A percentile compares a stretch with the other conserved stretches of the same genome.
These are phyloP conservation scores for Marchantia paleacea DNA, from an alignment of 225 moss, liverwort and hornwort species.

Conservation along the genomic window DNA sequence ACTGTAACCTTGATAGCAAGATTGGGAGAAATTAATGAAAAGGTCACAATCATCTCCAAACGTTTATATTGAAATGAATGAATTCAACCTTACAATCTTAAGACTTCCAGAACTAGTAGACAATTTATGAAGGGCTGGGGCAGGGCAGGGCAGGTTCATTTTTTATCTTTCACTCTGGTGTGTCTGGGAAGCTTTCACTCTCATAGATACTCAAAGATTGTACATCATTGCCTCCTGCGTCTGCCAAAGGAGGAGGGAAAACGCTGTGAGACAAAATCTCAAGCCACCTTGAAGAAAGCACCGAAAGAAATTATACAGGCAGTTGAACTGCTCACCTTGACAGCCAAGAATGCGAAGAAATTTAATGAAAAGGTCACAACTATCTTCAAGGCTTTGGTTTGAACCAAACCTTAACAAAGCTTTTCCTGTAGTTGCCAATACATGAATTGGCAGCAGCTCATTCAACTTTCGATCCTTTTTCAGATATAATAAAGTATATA, in stretches of 20 bases:
- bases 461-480: conserved; percentile 6
- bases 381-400: background rate
- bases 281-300: conserved; percentile 1
- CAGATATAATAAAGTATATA: background rate
- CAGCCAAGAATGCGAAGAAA: background rate
- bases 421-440: conserved; percentile 2
- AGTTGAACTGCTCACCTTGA: conserved; percentile 8
- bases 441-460: conserved; percentile 12
- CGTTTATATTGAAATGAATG: conserved; percentile 2
- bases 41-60: conserved; percentile 13
- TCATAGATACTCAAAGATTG: conserved; percentile 8
- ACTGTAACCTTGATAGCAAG: conserved; percentile 9
- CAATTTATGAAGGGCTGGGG: conserved; percentile 2
- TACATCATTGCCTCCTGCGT: conserved; percentile 8
- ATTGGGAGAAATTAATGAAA: conserved; percentile 5
- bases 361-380: conserved; percentile 6
- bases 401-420: conserved; percentile 4
- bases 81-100: background rate
- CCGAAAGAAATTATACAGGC: conserved; percentile 11
- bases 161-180: conserved; percentile 1
- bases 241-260: conserved; percentile 12
- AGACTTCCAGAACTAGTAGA: background rate
- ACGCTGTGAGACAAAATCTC: conserved; percentile 5
- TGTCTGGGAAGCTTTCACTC: conserved; percentile 11
- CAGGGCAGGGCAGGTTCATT: background rate